Base-by-base conservation (phyloP, 2,329 filamentous ascomycete genomes). In the Talaromyces pinophilus region DNA sequence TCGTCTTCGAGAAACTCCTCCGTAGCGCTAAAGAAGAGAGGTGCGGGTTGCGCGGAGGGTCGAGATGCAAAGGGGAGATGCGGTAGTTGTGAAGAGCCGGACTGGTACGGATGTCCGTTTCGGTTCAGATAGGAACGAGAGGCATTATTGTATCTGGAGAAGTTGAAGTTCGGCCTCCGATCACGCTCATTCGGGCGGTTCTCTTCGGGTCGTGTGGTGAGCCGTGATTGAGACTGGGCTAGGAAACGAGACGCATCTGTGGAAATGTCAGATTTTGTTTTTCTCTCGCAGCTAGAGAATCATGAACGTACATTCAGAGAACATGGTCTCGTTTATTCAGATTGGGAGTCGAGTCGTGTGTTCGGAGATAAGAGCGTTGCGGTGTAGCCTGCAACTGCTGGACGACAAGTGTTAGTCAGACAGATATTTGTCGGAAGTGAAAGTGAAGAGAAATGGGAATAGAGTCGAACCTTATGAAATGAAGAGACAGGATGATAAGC, bases 181-280 rank as follows among this genome's bases (percentile, higher is more conserved):
- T 82, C 55, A 59, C 61, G 60, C 54, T 67, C 65, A 59, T 63
- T 63, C 70, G 79, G 74, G 71, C 83, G 78, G 63, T 76, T 70
- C 62, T 82, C 78, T 65, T 87, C 87, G 67, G 86, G 80, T 76
- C 90, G 87, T 80, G 93, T 88, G 71, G 90, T 92, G 74, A 98
- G 84, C 69, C 92, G 90, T 68, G 93, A 96, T 83, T 97, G 93
- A 71, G 93, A 97, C 86, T 98, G 95, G 68, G 93, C 92, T 73
- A 99, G 88, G 79, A 99, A 99, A 72, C 90, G 90, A 71, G 94
- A 98, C 74, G 95, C 95, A 89, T 98, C 95, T 97, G 13, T 10
- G 5, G 42, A 33, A 17, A 5, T 13, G 42, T 67, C 30, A 67
- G 63, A 5, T 11, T 35, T 35, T 17, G 3, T 10, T 30, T 33